Percentiles rank a stretch among this genome's conserved stretches.
Evolutionary conservation across 768 basidiomycete genomes (phyloP).

Genomic region (Phaeotremella fagi): DNA sequence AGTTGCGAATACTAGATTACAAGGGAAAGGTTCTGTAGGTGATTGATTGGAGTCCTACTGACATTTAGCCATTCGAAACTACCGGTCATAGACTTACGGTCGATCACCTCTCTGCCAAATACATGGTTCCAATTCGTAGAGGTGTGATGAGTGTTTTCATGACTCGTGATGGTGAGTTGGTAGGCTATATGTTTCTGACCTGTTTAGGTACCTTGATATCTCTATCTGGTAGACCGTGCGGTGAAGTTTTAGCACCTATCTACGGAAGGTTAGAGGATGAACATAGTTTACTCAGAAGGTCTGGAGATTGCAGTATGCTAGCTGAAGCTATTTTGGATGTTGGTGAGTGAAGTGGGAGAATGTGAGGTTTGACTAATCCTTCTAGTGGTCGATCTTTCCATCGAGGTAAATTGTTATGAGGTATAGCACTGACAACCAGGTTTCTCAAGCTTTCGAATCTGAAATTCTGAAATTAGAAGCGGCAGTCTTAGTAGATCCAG

Average conservation of each 20-base stretch:
- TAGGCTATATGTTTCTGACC: not conserved
- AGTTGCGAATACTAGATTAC: constrained; percentile 12
- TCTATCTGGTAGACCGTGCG: constrained; percentile 23
- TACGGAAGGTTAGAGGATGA: constrained; percentile 42
- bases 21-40: constrained; percentile 15
- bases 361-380: not conserved
- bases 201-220: constrained; percentile 43
- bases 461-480: constrained; percentile 48
- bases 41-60: not conserved
- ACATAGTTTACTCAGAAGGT: constrained; percentile 39
- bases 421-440: constrained; percentile 12
- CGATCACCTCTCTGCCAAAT: constrained; percentile 43
- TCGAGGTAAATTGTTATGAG: constrained; percentile 24
- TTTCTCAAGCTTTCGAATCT: constrained; percentile 45
- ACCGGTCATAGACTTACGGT: constrained; percentile 43
- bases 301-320: constrained; percentile 47
- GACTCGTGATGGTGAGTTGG: constrained; percentile 43
- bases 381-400: constrained; percentile 42
- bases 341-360: constrained; percentile 21
- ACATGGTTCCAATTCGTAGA: constrained; percentile 46
- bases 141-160: constrained; percentile 44
- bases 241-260: constrained; percentile 41
- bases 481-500: constrained; percentile 42
- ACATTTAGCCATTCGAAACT: constrained; percentile 21
- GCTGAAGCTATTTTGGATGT: constrained; percentile 44